Evolutionary conservation across 805 yeast genomes (phyloP), one percentile per base, ranked within the genome.

Genomic region (Cyberlindnera meyerae): DNA sequence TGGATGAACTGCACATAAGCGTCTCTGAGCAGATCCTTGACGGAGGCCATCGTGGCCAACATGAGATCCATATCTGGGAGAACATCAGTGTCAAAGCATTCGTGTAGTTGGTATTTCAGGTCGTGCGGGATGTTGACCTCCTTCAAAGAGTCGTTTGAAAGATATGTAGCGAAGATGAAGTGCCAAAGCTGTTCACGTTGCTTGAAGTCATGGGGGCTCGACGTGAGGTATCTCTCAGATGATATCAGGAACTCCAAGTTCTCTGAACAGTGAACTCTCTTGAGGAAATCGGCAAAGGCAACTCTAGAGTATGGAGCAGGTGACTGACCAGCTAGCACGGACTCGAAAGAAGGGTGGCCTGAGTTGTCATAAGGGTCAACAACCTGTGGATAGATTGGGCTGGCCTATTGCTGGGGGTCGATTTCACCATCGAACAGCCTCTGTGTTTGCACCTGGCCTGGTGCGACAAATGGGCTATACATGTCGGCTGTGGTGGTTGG

Each of bases 141-240:
- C 28, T 65, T 70, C 29, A 66, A 57, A 36, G 68, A 66, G 29
- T 54, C 57, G 34, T 58, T 63, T 11, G 65, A 57, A 27, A 64
- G 52, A 43, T 68, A 70, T 40, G 65, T 70, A 47, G 63, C 65
- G 46, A 65, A 48, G 14, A 53, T 43, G 35, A 37, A 39, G 15
- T 40, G 31, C 58, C 58, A 53, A 2, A 47, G 27, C 18, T 37
- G 47, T 6, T 29, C 40, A 22, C 27, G 33, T 29, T 39, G 35
- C 26, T 31, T 29, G 11, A 8, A 5, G 17, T 39, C 40, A 3
- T 29, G 24, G 2, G 29, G n/a, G 24, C 27, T 35, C 6, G 42
- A 28, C 20, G 44, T 29, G 29, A 51, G 29, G 27, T 39, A 44
- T 25, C 42, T 44, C 11, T 51, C 43, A 11, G 55, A 45, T 17